A percentile compares a stretch with the other conserved stretches of the same genome.
phyloP scores from a whole-genome alignment of 768 basidiomycete species.

The Clitopilus hobsonii region DNA sequence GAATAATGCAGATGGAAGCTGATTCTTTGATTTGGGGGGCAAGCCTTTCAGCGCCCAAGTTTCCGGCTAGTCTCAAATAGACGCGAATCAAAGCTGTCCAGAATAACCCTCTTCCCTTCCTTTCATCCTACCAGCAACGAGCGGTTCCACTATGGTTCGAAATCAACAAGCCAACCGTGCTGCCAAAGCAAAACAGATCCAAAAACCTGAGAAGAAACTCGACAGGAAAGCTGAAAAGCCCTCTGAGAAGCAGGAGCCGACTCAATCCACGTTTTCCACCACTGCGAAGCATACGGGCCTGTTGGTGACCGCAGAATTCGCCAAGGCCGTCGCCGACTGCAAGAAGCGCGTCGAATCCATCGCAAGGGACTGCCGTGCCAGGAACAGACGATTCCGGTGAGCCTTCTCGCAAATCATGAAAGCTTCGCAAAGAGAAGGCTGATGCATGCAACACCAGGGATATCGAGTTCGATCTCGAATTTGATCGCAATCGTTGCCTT shows the following conservation, averaged over 20 bases:
- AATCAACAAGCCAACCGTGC: too few relatives aligned
- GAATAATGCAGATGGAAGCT: too few relatives aligned
- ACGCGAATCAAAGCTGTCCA: too few relatives aligned
- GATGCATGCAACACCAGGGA: constrained; percentile 34
- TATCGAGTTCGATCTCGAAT: constrained; percentile 50
- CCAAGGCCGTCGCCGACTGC: constrained; percentile 42
- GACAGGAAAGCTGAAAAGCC: neutral
- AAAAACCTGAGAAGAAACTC: neutral
- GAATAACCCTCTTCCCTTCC: too few relatives aligned
- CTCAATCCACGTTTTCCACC: neutral
- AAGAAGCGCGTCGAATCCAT: constrained; percentile 40
- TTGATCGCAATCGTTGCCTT: constrained; percentile 33
- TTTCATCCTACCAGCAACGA: too few relatives aligned
- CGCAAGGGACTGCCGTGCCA: constrained; percentile 36
- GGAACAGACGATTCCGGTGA: constrained; percentile 49
- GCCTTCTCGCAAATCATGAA: constrained; percentile 4
- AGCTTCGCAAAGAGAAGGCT: neutral
- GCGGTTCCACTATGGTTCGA: too few relatives aligned
- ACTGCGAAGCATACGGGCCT: constrained; percentile 19
- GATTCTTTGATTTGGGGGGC: too few relatives aligned
- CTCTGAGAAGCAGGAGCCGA: neutral
- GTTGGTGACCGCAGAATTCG: constrained; percentile 37
- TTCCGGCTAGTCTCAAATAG: too few relatives aligned
- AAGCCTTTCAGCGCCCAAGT: too few relatives aligned
- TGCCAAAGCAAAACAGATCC: too few relatives aligned